These are phyloP conservation scores for Boletellus emodensis DNA, from an alignment of 768 basidiomycete species.

Conservation along the genomic window DNA sequence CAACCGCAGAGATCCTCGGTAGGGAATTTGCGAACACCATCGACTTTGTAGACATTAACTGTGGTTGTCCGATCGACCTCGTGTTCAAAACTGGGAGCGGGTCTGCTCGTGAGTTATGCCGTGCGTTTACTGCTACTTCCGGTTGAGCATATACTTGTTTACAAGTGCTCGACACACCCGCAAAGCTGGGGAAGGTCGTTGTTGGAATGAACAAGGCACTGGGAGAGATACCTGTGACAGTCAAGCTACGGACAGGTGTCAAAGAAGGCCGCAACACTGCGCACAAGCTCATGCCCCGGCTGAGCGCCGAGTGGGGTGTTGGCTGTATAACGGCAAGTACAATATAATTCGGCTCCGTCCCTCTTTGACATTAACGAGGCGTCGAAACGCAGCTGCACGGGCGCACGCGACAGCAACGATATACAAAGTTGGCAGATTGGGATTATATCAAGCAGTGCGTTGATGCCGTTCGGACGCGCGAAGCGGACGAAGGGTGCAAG, in stretches of 20 bases:
- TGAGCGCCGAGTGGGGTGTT: constrained; percentile 50
- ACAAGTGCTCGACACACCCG: constrained; percentile 77
- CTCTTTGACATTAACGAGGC: background rate
- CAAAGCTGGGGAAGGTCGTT: constrained; percentile 80
- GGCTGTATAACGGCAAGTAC: constrained; percentile 41
- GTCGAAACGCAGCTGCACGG: constrained; percentile 74
- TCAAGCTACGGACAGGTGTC: constrained; percentile 90
- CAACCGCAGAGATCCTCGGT: constrained; percentile 77
- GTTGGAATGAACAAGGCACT: constrained; percentile 89
- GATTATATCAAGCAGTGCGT: constrained; percentile 88
- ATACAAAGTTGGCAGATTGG: constrained; percentile 92
- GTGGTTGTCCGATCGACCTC: constrained; percentile 96
- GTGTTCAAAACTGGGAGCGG: constrained; percentile 91
- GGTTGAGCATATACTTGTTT: background rate
- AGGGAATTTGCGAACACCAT: constrained; percentile 61
- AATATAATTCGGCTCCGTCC: background rate
- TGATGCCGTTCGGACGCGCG: constrained; percentile 65
- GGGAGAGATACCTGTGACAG: constrained; percentile 86
- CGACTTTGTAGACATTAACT: constrained; percentile 94
- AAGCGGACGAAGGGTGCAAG: constrained; percentile 70
- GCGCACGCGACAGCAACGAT: constrained; percentile 90
- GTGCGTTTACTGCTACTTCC: background rate
- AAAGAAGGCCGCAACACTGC: constrained; percentile 82
- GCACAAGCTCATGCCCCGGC: constrained; percentile 86
- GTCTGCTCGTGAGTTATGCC: constrained; percentile 66